Conservation (phyloP, 164 flowering plant genomes). For the Umbellularia californica region DNA sequence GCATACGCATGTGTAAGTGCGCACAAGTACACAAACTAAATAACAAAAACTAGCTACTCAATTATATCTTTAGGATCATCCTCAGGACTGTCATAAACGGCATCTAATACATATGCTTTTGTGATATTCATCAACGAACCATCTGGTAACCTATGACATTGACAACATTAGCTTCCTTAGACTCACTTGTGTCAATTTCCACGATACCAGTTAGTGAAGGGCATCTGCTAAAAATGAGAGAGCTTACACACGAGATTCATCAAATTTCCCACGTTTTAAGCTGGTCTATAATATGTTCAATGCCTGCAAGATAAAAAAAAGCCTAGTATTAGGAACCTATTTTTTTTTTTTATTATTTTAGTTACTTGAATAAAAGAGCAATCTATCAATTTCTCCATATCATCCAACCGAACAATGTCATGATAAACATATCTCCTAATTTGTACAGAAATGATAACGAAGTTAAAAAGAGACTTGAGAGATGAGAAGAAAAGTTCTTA, state of each 20-base stretch:
- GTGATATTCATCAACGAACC: constrained; percentile 90
- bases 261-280: constrained; percentile 93
- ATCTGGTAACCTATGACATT: constrained; percentile 67
- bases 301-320: constrained; percentile 39
- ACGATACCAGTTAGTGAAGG: not conserved
- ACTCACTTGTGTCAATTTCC: not conserved
- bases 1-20: too few species aligned
- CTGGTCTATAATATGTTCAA: constrained; percentile 87
- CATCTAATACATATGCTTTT: constrained; percentile 89
- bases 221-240: not conserved
- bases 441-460: constrained; percentile 21
- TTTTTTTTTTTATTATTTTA: not conserved
- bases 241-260: constrained; percentile 80
- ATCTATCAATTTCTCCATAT: constrained; percentile 66
- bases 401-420: constrained; percentile 68
- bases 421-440: constrained; percentile 84
- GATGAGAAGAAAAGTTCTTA: not conserved
- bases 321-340: not conserved
- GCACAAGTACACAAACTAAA: too few species aligned
- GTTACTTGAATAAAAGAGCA: constrained; percentile 69
- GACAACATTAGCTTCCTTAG: not conserved
- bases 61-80: constrained; percentile 97
- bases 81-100: constrained; percentile 73
- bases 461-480: not conserved
- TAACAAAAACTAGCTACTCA: not conserved